A percentile compares a stretch with the other conserved stretches of the same genome.
Conservation (phyloP, 345 rosid species). For the Noccaea caerulescens region DNA sequence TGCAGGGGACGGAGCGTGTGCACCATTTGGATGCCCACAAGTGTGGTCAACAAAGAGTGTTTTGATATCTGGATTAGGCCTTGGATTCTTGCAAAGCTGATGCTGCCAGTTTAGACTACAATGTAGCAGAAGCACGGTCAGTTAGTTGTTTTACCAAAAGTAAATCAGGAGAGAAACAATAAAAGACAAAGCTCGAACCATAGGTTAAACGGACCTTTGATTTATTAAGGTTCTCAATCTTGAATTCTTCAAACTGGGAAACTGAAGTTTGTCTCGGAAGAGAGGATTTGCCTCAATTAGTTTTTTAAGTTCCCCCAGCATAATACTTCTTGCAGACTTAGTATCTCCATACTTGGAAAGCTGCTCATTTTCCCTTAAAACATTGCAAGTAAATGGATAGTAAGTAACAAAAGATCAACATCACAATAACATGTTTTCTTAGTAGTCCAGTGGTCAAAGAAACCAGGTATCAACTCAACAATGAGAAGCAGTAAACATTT, state of each 20-base stretch:
- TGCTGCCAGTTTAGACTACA: constrained; percentile 60
- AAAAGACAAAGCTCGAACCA: neutral
- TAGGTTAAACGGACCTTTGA: constrained; percentile 45
- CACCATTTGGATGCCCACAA: constrained; percentile 56
- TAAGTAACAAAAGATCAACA: neutral
- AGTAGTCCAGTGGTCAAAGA: constrained; percentile 10
- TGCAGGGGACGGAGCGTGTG: constrained; percentile 55
- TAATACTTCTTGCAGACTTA: constrained; percentile 54
- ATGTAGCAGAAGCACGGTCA: constrained; percentile 25
- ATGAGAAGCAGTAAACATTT: constrained; percentile 5
- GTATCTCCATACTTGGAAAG: constrained; percentile 58
- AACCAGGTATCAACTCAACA: constrained; percentile 9
- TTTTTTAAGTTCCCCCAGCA: constrained; percentile 55
- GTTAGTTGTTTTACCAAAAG: constrained; percentile 14
- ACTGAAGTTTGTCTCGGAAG: constrained; percentile 57
- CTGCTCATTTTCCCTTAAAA: constrained; percentile 53
- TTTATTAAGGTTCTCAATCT: constrained; percentile 58
- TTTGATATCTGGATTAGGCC: constrained; percentile 59
- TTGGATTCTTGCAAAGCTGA: constrained; percentile 59
- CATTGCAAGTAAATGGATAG: neutral
- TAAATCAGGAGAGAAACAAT: neutral
- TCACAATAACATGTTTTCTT: constrained; percentile 8
- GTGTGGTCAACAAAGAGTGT: constrained; percentile 57
- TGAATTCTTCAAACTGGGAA: constrained; percentile 55
- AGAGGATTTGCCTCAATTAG: constrained; percentile 54